Percentiles rank a stretch among this genome's conserved stretches.
phyloP scores from a whole-genome alignment of 208 protist species.

The Trichomonas gallinae region DNA sequence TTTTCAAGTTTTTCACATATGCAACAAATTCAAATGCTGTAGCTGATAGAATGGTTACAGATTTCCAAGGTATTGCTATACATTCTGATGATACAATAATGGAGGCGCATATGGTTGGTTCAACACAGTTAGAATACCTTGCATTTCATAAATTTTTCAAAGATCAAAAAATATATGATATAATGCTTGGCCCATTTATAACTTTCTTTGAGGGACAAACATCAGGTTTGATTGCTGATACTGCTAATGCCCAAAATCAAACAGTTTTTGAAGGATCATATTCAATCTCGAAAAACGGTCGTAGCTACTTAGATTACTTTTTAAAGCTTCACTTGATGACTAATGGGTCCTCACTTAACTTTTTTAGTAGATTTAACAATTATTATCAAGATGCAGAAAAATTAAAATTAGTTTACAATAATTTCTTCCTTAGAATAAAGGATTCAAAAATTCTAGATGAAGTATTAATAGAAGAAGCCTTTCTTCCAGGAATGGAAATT shows the following conservation, averaged over 20 bases:
- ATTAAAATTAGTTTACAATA: background rate
- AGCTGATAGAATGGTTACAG: background rate
- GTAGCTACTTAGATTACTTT: background rate
- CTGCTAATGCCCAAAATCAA: background rate
- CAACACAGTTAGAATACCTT: background rate
- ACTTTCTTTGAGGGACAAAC: background rate
- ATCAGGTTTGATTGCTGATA: background rate
- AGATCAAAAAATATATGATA: background rate
- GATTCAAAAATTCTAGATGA: background rate
- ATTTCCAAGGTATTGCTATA: background rate
- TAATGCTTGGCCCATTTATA: background rate
- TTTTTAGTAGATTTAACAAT: background rate
- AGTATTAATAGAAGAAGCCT: background rate
- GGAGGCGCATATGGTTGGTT: background rate
- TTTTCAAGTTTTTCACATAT: background rate
- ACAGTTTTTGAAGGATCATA: background rate
- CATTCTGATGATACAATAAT: background rate
- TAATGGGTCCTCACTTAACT: background rate
- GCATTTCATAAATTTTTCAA: background rate
- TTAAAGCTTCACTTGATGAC: background rate
- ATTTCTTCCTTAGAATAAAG: background rate
- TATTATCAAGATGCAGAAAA: background rate
- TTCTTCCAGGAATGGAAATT: background rate
- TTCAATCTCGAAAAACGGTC: background rate
- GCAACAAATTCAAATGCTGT: background rate